phyloP scores from a whole-genome alignment of 2,329 filamentous ascomycete species.

The Nemania sp. region DNA sequence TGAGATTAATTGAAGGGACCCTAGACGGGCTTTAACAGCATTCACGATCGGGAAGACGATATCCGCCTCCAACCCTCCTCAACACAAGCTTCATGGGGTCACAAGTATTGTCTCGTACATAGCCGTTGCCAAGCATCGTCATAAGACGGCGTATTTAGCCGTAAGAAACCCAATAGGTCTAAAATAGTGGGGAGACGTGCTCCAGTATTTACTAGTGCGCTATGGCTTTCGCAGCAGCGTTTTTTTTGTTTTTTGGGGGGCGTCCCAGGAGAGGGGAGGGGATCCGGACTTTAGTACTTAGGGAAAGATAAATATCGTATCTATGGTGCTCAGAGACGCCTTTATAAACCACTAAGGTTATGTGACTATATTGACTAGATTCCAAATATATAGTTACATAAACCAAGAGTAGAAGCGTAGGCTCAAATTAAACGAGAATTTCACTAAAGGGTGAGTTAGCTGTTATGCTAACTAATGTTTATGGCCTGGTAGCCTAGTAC shows the following conservation, averaged over 20 bases:
- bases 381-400: no score
- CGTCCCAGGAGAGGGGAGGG: no score
- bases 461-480: no score
- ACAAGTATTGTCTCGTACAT: slow-evolving; percentile 5
- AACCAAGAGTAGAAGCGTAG: no score
- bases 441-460: no score
- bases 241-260: not conserved
- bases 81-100: slow-evolving; percentile 1
- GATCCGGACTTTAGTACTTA: no score
- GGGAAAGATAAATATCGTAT: no score
- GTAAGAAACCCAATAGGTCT: slow-evolving; percentile 33
- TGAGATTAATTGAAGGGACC: slow-evolving; percentile 1
- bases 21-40: not conserved
- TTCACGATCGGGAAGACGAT: slow-evolving; percentile 17
- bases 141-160: slow-evolving; percentile 33
- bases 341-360: no score
- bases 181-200: slow-evolving; percentile 18
- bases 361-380: no score
- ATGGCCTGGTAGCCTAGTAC: no score
- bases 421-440: no score
- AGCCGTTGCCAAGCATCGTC: slow-evolving; percentile 19
- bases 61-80: slow-evolving; percentile 9
- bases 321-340: no score
- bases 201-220: slow-evolving; percentile 9
- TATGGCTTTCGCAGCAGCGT: not conserved